These are phyloP conservation scores for Entophlyctis luteolus DNA, from an alignment of 192 early-diverging fungal genomes.

Conservation along the genomic window DNA sequence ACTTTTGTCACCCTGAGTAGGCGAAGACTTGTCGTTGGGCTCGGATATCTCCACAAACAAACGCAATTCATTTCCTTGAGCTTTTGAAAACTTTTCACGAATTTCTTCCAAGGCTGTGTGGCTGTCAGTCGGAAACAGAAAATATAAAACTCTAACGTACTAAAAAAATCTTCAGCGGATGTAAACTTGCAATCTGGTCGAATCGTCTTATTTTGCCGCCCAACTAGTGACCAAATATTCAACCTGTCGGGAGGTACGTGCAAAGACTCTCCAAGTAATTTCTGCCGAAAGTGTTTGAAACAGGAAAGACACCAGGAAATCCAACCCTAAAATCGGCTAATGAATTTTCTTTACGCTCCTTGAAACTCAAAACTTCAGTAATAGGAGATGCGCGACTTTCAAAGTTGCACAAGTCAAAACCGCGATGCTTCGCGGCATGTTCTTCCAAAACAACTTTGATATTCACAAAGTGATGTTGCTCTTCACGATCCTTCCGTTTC, in stretches of 20 bases:
- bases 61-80: conserved; percentile 28
- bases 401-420: conserved; percentile 84
- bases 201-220: conserved; percentile 86
- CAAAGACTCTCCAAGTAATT: conserved; percentile 44
- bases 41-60: conserved; percentile 43
- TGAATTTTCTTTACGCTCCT: conserved; percentile 57
- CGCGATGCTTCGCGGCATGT: conserved; percentile 65
- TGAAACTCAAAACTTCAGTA: conserved; percentile 28
- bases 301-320: neutral
- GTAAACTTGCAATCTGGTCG: conserved; percentile 74
- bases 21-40: neutral
- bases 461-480: conserved; percentile 64
- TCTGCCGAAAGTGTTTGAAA: conserved; percentile 22
- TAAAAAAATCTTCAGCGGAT: conserved; percentile 35
- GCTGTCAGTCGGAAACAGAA: neutral
- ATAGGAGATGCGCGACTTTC: conserved; percentile 46
- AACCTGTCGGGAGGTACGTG: conserved; percentile 50
- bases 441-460: conserved; percentile 65
- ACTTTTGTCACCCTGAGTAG: conserved; percentile 9
- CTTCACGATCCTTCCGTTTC: conserved; percentile 63
- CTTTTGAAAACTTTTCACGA: conserved; percentile 28
- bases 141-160: conserved; percentile 38
- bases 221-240: conserved; percentile 82
- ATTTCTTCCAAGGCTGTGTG: conserved; percentile 32
- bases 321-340: conserved; percentile 36